Percentiles rank a stretch among this genome's conserved stretches.
Conservation (phyloP, 495 filamentous ascomycete genomes). For the Penicillium subrubescens region DNA sequence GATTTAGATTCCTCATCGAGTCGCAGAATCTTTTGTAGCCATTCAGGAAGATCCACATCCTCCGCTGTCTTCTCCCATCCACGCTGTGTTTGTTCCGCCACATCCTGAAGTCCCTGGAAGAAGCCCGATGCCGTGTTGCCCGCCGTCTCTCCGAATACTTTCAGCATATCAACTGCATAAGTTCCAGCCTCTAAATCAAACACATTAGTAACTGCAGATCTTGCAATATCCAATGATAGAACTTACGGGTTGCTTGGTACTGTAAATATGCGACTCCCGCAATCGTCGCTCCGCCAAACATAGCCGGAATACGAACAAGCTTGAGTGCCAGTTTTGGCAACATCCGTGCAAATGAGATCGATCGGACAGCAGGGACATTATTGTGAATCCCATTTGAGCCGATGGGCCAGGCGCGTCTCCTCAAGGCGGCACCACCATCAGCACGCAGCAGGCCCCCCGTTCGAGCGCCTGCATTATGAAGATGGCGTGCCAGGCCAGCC, state of each 20-base stretch:
- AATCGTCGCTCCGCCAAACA: conserved; percentile 87
- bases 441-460: conserved; percentile 71
- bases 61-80: conserved; percentile 87
- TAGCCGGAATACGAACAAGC: conserved; percentile 81
- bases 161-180: conserved; percentile 82
- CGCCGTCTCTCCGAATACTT: conserved; percentile 68
- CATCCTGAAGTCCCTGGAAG: conserved; percentile 68
- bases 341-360: conserved; percentile 80
- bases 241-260: conserved; percentile 90
- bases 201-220: conserved; percentile 27
- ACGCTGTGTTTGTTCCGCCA: conserved; percentile 73
- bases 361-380: conserved; percentile 75
- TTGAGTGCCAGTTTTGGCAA: conserved; percentile 90
- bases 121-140: conserved; percentile 63
- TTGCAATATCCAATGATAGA: not conserved
- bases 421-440: conserved; percentile 60
- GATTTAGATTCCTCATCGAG: conserved; percentile 53
- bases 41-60: conserved; percentile 75
- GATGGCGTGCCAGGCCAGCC: conserved; percentile 65
- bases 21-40: conserved; percentile 76
- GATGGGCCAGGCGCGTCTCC: conserved; percentile 70
- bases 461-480: conserved; percentile 58
- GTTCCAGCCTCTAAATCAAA: conserved; percentile 73
- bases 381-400: conserved; percentile 80
- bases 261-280: conserved; percentile 89